Percentiles rank a stretch among this genome's conserved stretches.
These are phyloP conservation scores for Musa beccarii DNA, from an alignment of 176 grass and related monocot species.

Conservation along the genomic window DNA sequence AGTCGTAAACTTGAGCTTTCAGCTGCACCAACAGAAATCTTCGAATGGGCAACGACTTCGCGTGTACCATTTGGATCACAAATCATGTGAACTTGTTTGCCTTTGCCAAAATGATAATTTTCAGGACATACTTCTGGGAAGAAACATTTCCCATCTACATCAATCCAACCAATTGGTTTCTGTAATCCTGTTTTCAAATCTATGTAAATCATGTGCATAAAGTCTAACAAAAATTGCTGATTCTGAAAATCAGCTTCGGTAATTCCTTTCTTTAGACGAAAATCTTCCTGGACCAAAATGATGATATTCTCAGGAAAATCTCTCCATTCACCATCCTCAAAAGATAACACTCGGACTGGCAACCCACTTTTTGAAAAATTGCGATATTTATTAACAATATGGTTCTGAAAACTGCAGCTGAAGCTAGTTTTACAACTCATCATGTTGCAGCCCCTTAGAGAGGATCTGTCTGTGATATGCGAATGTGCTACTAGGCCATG, in stretches of 20 bases:
- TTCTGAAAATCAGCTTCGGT: constrained; percentile 40
- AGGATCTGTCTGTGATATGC: constrained; percentile 20
- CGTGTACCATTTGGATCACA: constrained; percentile 30
- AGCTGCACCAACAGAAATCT: constrained; percentile 53
- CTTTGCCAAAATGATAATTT: constrained; percentile 19
- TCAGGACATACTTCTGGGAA: constrained; percentile 57
- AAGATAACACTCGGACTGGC: constrained; percentile 50
- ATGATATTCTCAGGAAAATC: constrained; percentile 64
- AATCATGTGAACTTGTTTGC: constrained; percentile 29
- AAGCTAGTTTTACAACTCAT: constrained; percentile 28
- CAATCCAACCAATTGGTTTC: constrained; percentile 81
- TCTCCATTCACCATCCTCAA: constrained; percentile 59
- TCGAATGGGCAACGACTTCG: constrained; percentile 24
- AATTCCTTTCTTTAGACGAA: constrained; percentile 57
- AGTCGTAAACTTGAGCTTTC: constrained; percentile 78
- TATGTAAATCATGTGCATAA: constrained; percentile 66
- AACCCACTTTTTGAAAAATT: constrained; percentile 61
- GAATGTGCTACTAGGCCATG: constrained; percentile 23
- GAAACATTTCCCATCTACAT: constrained; percentile 54
- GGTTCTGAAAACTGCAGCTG: constrained; percentile 22
- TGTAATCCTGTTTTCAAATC: constrained; percentile 46
- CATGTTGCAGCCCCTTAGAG: constrained; percentile 27
- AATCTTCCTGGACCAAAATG: constrained; percentile 48
- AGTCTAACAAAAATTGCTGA: constrained; percentile 65
- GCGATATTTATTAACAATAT: constrained; percentile 48